Evolutionary conservation across 495 filamentous ascomycete species (phyloP), one percentile per base, ranked within the genome.

Genomic region (Rhypophila decipiens): DNA sequence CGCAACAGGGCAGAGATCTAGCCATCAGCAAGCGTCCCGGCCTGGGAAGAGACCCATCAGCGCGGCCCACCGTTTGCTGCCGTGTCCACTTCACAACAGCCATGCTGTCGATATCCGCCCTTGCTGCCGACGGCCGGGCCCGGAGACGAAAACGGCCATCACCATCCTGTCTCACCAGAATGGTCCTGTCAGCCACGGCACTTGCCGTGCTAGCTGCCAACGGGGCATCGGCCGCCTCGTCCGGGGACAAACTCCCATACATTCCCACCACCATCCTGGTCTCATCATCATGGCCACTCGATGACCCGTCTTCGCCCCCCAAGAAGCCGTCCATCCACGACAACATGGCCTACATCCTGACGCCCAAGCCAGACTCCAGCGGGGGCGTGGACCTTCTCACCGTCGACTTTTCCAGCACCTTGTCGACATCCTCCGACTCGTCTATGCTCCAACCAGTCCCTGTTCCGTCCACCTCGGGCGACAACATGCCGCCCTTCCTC

Each of bases 261-360:
- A 79, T 76, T 20, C 87, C 89, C 0, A 86, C 89, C 0, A 76
- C 72, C 19, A 73, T 90, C 38, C 70, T 87, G 24, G 68, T 83
- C 4, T 61, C 76, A 10, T 59, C 65, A 24, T 68, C 75, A 34
- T 72, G 72, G 52, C 60, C 71, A 4, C 46, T 45, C 27, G 27
- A 31, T 13, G 27, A 31, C 27, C 27, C 27, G 7, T n/a, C n/a
- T n/a, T n/a, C n/a, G n/a, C n/a, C n/a, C n/a, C n/a, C n/a, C n/a
- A n/a, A n/a, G 7, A 24, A 46, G 36, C 63, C 67, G 2, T 47
- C 73, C 45, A 63, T 69, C 55, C 39, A 46, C 41, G 31, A 36
- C 20, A 39, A 57, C 27, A 33, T 57, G n/a, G 68, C 63, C 27
- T 91, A 90, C 59, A 69, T 90, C 46, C 76, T 91, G 49, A 52